phyloP scores from a whole-genome alignment of 441 rosid genomes.

The Corymbia calophylla region DNA sequence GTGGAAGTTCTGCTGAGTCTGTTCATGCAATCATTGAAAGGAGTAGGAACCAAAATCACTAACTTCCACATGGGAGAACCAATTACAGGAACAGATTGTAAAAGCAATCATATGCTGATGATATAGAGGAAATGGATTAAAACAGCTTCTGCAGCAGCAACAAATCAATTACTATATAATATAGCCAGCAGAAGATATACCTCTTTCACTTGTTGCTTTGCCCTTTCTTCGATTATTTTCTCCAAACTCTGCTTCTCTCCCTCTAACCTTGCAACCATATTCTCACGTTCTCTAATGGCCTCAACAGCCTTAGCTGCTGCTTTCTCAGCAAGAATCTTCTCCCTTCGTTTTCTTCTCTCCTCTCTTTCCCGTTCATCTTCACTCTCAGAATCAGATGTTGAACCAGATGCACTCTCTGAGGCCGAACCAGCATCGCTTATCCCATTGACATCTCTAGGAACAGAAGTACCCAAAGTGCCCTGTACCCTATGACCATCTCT shows the following conservation, averaged over 20 bases:
- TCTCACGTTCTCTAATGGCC: constrained; percentile 80
- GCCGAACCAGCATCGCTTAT: constrained; percentile 39
- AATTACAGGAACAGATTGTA: neutral
- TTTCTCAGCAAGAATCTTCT: constrained; percentile 70
- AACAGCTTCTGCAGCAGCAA: neutral
- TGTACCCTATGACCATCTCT: constrained; percentile 28
- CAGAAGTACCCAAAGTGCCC: constrained; percentile 24
- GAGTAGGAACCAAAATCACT: neutral
- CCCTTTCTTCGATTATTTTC: constrained; percentile 91
- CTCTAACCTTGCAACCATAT: constrained; percentile 83
- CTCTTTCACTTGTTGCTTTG: constrained; percentile 93
- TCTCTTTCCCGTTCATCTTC: constrained; percentile 62
- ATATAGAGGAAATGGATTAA: neutral
- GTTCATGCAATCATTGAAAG: neutral
- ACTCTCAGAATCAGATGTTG: constrained; percentile 73
- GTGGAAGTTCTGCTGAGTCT: neutral
- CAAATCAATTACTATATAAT: neutral
- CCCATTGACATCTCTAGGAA: constrained; percentile 35
- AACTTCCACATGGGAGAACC: neutral
- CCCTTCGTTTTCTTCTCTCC: constrained; percentile 59
- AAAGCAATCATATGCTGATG: neutral
- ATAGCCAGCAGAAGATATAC: constrained; percentile 7
- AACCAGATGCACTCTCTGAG: constrained; percentile 57
- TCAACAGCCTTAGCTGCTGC: constrained; percentile 74
- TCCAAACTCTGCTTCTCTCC: constrained; percentile 95